Evolutionary conservation across 805 yeast genomes (phyloP).

Genomic region (Nakazawaea ambrosiae): DNA sequence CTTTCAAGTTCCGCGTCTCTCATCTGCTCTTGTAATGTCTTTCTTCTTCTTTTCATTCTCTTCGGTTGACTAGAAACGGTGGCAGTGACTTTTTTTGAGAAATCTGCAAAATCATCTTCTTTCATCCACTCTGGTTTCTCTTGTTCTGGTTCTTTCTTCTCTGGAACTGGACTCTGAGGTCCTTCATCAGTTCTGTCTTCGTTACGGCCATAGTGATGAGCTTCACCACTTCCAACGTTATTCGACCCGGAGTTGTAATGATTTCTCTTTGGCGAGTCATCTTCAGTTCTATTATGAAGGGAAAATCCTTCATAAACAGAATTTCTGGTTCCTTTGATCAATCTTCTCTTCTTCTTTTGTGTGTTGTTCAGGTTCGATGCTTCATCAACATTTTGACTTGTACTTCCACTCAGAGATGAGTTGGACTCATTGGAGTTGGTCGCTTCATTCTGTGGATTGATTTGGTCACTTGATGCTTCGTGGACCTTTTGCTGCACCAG

Average conservation of each 20-base stretch:
- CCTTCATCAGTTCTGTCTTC: background rate
- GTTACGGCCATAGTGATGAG: slow-evolving; percentile 3
- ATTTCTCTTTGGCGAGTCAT: background rate
- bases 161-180: background rate
- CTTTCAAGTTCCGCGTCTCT: slow-evolving; percentile 20
- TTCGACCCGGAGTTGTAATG: slow-evolving; percentile 5
- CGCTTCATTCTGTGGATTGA: background rate
- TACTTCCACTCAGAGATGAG: no score
- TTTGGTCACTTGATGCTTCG: no score
- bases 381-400: no score
- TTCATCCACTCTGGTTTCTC: slow-evolving; percentile 28
- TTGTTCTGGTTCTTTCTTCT: slow-evolving; percentile 1
- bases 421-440: background rate
- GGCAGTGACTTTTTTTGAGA: slow-evolving; percentile 13
- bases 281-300: slow-evolving; percentile 7
- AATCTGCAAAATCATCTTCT: slow-evolving; percentile 19
- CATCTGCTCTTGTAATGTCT: slow-evolving; percentile 16
- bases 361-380: no score
- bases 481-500: no score
- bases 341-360: slow-evolving; percentile 3
- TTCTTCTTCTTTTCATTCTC: slow-evolving; percentile 24
- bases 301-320: slow-evolving; percentile 9
- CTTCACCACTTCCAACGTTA: slow-evolving; percentile 6
- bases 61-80: slow-evolving; percentile 2
- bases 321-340: slow-evolving; percentile 11